Percentiles rank a stretch among this genome's conserved stretches.
phyloP scores from a whole-genome alignment of 2,329 filamentous ascomycete species.

The Torrubiella hemipterigena region DNA sequence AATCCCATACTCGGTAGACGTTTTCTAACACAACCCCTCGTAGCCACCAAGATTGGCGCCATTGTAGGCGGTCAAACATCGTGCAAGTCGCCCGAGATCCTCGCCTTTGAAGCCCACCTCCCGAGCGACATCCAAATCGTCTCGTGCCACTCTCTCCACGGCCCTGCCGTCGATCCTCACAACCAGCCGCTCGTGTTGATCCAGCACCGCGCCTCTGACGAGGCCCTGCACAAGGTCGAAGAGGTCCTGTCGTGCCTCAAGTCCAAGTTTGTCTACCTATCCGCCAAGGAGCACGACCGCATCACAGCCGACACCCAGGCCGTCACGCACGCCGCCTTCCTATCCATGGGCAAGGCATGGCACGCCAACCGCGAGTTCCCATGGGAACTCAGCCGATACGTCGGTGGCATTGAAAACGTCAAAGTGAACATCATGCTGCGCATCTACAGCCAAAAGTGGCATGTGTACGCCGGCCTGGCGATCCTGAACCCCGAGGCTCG shows the following conservation, averaged over 20 bases:
- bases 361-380: constrained; percentile 90
- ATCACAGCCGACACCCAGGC: constrained; percentile 98
- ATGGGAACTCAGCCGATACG: constrained; percentile 91
- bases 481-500: constrained; percentile 92
- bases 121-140: constrained; percentile 85
- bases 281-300: constrained; percentile 79
- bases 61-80: constrained; percentile 97
- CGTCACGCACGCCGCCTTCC: constrained; percentile 92
- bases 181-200: constrained; percentile 91
- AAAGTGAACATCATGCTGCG: constrained; percentile 97
- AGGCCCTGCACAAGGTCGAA: constrained; percentile 68
- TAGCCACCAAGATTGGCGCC: constrained; percentile 87
- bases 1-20: constrained; percentile 5
- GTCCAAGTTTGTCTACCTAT: constrained; percentile 79
- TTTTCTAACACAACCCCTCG: constrained; percentile 5
- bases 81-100: constrained; percentile 94
- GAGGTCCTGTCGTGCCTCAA: constrained; percentile 69
- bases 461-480: constrained; percentile 93
- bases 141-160: constrained; percentile 93
- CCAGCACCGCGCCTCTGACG: constrained; percentile 75
- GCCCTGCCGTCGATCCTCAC: constrained; percentile 75
- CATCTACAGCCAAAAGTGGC: constrained; percentile 98
- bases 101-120: constrained; percentile 80
- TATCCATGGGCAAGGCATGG: constrained; percentile 98
- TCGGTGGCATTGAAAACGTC: constrained; percentile 96